Base-by-base conservation (phyloP, 352 stramenopile species). In the Globisporangium emineosum region DNA sequence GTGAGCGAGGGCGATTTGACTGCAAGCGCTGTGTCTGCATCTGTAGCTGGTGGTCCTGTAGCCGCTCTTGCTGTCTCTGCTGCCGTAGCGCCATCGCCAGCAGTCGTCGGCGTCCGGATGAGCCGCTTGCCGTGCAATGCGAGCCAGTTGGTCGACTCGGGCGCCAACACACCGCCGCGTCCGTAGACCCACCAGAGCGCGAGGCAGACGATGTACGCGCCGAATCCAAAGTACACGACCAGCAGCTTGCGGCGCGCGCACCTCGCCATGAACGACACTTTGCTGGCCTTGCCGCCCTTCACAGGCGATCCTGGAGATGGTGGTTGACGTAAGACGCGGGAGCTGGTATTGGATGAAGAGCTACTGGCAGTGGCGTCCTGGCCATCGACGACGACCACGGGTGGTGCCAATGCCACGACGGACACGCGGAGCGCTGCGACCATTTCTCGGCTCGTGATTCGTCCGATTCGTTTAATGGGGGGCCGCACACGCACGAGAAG, bases 161-260 rank as follows among this genome's bases (percentile, higher is more conserved):
- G 17, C 1, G 56, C 40, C 0, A 52, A 7, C 27, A 27, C 13
- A 9, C 21, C 37, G 19, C 42, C 33, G 25, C 57, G 33, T 17
- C 29, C 42, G 42, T 43, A 62, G 42, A 54, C 21, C 57, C 57
- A 62, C 57, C 57, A 62, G 37, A 62, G 57, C 57, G 40, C 25
- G 40, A 62, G 27, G 42, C 57, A 54, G 25, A 54, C 27, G 37
- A 62, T 23, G 57, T 62, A 62, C 7, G 25, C 27, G 27, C 57
- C 42, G 21, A 53, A 19, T 40, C 42, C 27, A 3, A 62, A 10
- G 29, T 62, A 62, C 33, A 62, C 45, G 17, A 43, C 7, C 37
- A 50, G 27, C 27, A 29, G 37, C 27, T 62, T 62, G 57, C 37
- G 57, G 8, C 57, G 57, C 19, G 37, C 56, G 25, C 32, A 57